Evolutionary conservation across 441 rosid genomes (phyloP).

Genomic region (Corymbia calophylla): DNA sequence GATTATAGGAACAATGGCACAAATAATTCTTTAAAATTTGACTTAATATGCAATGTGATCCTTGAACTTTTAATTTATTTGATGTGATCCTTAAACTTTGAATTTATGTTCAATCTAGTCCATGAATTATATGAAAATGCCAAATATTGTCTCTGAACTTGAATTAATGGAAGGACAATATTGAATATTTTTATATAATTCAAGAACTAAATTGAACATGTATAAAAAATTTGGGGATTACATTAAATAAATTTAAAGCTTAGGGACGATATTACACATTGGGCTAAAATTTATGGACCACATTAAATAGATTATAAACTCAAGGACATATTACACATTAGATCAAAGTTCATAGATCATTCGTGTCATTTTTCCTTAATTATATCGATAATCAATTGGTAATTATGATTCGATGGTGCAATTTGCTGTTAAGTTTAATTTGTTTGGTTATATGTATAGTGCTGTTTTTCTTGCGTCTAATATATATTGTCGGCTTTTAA

Average conservation of each 20-base stretch:
- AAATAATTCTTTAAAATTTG: no score
- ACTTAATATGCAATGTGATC: background rate
- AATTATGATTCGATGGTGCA: background rate
- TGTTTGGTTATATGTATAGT: background rate
- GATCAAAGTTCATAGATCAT: no score
- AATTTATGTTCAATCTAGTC: no score
- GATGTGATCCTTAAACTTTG: no score
- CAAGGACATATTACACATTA: accelerated
- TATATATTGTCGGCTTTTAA: background rate
- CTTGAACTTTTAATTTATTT: background rate
- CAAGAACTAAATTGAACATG: background rate
- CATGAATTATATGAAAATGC: background rate
- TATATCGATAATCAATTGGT: background rate
- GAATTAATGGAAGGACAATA: background rate
- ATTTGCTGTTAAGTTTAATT: background rate
- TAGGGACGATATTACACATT: background rate
- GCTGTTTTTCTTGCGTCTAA: background rate
- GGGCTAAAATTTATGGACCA: background rate
- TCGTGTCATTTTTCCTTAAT: background rate
- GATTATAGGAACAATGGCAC: background rate
- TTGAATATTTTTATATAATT: no score
- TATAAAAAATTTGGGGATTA: no score
- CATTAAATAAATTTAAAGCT: no score
- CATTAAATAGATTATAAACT: no score
- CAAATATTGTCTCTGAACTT: background rate